These are phyloP conservation scores for Pestalotiopsis sp. DNA, from an alignment of 2,329 filamentous ascomycete species.

Conservation along the genomic window DNA sequence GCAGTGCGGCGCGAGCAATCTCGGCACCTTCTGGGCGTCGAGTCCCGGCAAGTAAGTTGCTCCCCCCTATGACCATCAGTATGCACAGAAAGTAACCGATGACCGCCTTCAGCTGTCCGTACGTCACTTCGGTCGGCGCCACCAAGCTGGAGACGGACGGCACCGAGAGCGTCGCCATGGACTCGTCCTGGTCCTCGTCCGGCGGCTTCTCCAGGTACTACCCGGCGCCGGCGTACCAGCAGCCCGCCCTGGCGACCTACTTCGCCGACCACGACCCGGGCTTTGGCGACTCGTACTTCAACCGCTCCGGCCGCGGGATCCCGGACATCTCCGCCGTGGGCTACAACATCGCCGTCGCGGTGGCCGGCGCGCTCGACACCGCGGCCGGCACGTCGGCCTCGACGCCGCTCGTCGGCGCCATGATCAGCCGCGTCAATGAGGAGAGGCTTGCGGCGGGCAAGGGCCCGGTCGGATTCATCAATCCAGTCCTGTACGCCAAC, in stretches of 20 bases:
- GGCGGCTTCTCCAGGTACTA: slow-evolving; percentile 28
- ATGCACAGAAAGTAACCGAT: neutral
- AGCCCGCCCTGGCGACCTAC: slow-evolving; percentile 35
- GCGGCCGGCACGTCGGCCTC: slow-evolving; percentile 22
- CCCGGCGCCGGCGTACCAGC: slow-evolving; percentile 45
- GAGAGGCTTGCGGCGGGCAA: slow-evolving; percentile 7
- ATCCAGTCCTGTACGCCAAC: slow-evolving; percentile 15
- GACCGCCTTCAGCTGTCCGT: neutral
- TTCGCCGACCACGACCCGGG: slow-evolving; percentile 44
- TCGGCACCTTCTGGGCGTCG: slow-evolving; percentile 2
- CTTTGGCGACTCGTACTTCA: slow-evolving; percentile 27
- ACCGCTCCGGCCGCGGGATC: slow-evolving; percentile 34
- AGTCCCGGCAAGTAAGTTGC: neutral
- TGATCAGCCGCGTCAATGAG: slow-evolving; percentile 25
- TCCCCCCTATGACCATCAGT: neutral
- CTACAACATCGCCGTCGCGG: slow-evolving; percentile 45
- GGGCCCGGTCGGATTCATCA: slow-evolving; percentile 15
- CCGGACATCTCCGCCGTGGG: slow-evolving; percentile 44
- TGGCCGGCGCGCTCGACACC: slow-evolving; percentile 8
- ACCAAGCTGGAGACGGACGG: neutral
- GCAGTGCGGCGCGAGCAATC: slow-evolving; percentile 7
- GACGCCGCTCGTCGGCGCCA: slow-evolving; percentile 22
- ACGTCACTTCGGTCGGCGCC: neutral
- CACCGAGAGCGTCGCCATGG: slow-evolving; percentile 2
- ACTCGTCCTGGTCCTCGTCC: neutral